A percentile compares a stretch with the other conserved stretches of the same genome.
phyloP scores from a whole-genome alignment of 2,329 filamentous ascomycete genomes.

The Cladosporium sp. region DNA sequence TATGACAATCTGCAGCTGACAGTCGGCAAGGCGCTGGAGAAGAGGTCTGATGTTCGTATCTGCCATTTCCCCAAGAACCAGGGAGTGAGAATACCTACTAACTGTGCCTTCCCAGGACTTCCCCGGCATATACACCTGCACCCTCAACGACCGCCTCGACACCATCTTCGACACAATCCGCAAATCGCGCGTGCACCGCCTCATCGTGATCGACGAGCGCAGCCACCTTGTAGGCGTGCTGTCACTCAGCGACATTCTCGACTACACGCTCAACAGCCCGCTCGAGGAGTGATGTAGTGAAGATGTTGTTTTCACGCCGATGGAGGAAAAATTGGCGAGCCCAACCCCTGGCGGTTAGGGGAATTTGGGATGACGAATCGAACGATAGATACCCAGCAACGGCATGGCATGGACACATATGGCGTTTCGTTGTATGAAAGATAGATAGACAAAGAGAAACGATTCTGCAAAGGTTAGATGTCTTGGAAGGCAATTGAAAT shows the following conservation, averaged over 20 bases:
- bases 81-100: not conserved
- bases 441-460: not conserved
- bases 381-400: slow-evolving; percentile 10
- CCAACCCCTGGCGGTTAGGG: not conserved
- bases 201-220: slow-evolving; percentile 90
- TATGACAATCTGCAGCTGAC: slow-evolving; percentile 87
- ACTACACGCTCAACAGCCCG: slow-evolving; percentile 70
- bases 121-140: slow-evolving; percentile 95
- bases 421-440: slow-evolving; percentile 9
- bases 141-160: slow-evolving; percentile 84
- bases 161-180: slow-evolving; percentile 97
- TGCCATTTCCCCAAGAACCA: not conserved
- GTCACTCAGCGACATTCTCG: slow-evolving; percentile 92
- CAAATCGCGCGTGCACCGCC: slow-evolving; percentile 87
- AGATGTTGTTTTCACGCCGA: not conserved
- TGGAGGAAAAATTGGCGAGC: not conserved
- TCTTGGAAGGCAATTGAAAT: not conserved
- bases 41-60: slow-evolving; percentile 67
- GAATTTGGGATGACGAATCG: slow-evolving; percentile 2
- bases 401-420: slow-evolving; percentile 10
- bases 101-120: slow-evolving; percentile 67
- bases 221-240: slow-evolving; percentile 84
- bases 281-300: slow-evolving; percentile 27
- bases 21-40: slow-evolving; percentile 86
- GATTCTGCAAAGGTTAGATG: not conserved